Base-by-base conservation (phyloP, 441 rosid genomes). In the Pelargonium fulgidum region DNA sequence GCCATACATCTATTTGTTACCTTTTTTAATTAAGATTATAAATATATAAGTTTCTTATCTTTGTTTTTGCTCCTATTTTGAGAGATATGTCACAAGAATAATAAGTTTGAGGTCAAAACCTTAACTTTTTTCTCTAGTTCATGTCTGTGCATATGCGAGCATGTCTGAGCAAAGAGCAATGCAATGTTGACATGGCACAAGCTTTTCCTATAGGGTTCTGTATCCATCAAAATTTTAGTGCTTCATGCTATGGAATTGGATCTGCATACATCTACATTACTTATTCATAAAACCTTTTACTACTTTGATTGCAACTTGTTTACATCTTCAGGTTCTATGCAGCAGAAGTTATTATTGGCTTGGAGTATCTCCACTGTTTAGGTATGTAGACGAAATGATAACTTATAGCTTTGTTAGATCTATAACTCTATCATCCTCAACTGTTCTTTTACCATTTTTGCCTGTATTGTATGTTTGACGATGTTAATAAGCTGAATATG, bases 301-400 rank as follows among this genome's bases (percentile, higher is more conserved):
- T 68, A 44, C 58, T 71, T 63, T 68, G 50, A 1, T 24, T 14
- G 56, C 24, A 58, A 75, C 61, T 41, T 33, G 50, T 26, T 24
- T 72, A 44, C 62, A 20, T 78, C 68, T 80, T 65, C 89, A 94
- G 99, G 90, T 94, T 94, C 82, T 94, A 87, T 69, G 96, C 87
- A 39, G 97, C 97, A 48, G 97, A 94, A 81, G 97, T 94, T 9
- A 87, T 90, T 64, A 81, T 89, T 73, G 87, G 91, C 73, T 79
- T 94, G 84, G 97, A 94, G 80, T 94, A 94, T 80, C 97, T 91
- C 78, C 99, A 94, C 68, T 94, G 97, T 83, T 83, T 94, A 83
- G 99, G 99, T 94, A 85, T 48, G 68, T 68, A 50, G n/a, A 19
- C 52, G 41, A 29, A 71, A 70, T 42, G 11, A 61, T 10, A 48